phyloP scores from a whole-genome alignment of 805 yeast genomes.

The Helenozyma baotianmanensis region DNA sequence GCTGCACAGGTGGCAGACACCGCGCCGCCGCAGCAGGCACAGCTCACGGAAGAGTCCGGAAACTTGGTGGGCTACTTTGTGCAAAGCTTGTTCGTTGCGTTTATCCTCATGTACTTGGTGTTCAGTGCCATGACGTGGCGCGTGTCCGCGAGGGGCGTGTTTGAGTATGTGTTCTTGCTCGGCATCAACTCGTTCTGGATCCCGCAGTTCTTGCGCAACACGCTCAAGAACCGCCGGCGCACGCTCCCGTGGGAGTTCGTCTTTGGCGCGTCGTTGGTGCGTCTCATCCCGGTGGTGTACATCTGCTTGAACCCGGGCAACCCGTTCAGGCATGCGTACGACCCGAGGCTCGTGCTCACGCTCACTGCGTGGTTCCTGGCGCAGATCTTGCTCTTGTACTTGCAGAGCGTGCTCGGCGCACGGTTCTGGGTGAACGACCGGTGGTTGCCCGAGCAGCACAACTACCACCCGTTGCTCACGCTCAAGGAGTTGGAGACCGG shows the following conservation, averaged over 20 bases:
- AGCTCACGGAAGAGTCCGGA: conserved; percentile 14
- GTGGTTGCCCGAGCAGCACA: conserved; percentile 75
- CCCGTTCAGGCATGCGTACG: conserved; percentile 68
- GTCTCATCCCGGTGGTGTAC: conserved; percentile 65
- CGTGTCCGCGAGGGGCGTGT: conserved; percentile 42
- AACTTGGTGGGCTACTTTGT: conserved; percentile 23
- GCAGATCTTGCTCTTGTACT: conserved; percentile 54
- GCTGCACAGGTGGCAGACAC: conserved; percentile 1
- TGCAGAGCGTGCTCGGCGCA: conserved; percentile 71
- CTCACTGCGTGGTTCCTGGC: conserved; percentile 52
- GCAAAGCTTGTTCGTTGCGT: conserved; percentile 22
- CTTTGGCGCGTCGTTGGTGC: conserved; percentile 57
- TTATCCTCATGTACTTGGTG: conserved; percentile 46
- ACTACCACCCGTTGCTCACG: conserved; percentile 69
- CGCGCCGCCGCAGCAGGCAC: conserved; percentile 1
- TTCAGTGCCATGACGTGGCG: conserved; percentile 63
- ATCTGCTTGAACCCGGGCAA: conserved; percentile 49
- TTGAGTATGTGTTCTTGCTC: conserved; percentile 54
- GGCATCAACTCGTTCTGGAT: conserved; percentile 73
- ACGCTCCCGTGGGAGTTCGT: conserved; percentile 69
- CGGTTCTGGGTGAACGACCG: conserved; percentile 77
- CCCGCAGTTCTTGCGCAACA: conserved; percentile 82
- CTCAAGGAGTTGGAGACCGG: conserved; percentile 54
- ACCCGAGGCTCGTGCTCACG: conserved; percentile 43
- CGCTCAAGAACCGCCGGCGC: conserved; percentile 62